phyloP scores from a whole-genome alignment of 202 grass and related monocot genomes.

The Bolboschoenoplectus hybrid region DNA sequence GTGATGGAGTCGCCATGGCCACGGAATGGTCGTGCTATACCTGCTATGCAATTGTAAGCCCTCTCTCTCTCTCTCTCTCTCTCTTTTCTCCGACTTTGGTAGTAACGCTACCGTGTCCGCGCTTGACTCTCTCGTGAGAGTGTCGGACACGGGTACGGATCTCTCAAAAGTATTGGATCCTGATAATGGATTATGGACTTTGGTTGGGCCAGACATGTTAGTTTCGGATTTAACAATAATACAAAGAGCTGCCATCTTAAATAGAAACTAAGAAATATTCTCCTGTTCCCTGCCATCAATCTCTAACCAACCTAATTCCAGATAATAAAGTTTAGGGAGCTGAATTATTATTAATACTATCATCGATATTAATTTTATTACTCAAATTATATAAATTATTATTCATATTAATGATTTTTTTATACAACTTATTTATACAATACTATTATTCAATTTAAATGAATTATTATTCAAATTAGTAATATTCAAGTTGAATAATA shows the following conservation, averaged over 20 bases:
- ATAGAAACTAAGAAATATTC: too few species aligned
- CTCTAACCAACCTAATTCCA: background rate
- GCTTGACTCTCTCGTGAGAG: background rate
- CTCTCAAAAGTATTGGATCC: background rate
- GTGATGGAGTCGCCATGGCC: conserved; percentile 8
- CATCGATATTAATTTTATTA: too few species aligned
- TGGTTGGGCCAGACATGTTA: too few species aligned
- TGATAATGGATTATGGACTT: background rate
- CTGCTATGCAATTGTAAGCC: background rate
- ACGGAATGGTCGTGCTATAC: background rate
- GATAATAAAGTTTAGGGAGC: background rate
- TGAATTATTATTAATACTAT: too few species aligned
- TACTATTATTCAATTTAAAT: too few species aligned
- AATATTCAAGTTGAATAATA: too few species aligned
- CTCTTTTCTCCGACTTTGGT: background rate
- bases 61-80: background rate
- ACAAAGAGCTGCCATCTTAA: too few species aligned
- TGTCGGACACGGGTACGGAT: background rate
- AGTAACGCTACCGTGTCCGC: background rate
- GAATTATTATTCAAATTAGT: too few species aligned
- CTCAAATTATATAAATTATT: too few species aligned
- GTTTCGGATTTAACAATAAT: too few species aligned
- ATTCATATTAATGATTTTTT: too few species aligned
- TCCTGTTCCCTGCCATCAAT: background rate
- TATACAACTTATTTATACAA: too few species aligned